Evolutionary conservation across 345 rosid species (phyloP), one percentile per base, ranked within the genome.

Genomic region (Triadica sebifera): DNA sequence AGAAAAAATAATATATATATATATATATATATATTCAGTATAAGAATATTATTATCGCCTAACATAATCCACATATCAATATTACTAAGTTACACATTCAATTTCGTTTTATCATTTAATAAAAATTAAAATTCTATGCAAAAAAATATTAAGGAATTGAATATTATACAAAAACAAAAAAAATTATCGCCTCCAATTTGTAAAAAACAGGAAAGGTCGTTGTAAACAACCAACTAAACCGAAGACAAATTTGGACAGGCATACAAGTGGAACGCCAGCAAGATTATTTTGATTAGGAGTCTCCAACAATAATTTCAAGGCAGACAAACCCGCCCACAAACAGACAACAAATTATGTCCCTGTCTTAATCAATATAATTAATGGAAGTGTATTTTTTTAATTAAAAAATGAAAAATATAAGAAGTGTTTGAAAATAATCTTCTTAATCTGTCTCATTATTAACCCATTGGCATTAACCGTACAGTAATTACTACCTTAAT

Each of bases 261-360:
- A 45, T 46, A 76, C 78, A 74, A 16, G 61, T 74, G 90, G 83
- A 76, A 70, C 78, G 70, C 59, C 70, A 62, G 22, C 50, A 43
- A 19, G 38, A 22, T 6, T 57, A 5, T 1, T 6, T 62, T 0
- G 8, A 20, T 41, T 41, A 20, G 29, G 34, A 67, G 45, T 50
- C 64, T 25, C 73, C 60, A 39, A 78, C 84, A 83, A 80, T 74
- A 67, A 78, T 76, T 29, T 73, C 84, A 62, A 65, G 19, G 19
- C 11, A 77, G 56, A 65, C 29, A 9, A n/a, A 52, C 70, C 71
- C 74, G 47, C 71, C 20, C 15, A 25, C 0, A 13, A 64, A 24
- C 59, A 70, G 45, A 70, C 66, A 73, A 67, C 2, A 10, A 4
- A 3, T 12, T 61, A 65, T 43, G 63, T 79, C 73, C 2, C 52